These are phyloP conservation scores for Camillea tinctor DNA, from an alignment of 2,329 filamentous ascomycete species.

Conservation along the genomic window DNA sequence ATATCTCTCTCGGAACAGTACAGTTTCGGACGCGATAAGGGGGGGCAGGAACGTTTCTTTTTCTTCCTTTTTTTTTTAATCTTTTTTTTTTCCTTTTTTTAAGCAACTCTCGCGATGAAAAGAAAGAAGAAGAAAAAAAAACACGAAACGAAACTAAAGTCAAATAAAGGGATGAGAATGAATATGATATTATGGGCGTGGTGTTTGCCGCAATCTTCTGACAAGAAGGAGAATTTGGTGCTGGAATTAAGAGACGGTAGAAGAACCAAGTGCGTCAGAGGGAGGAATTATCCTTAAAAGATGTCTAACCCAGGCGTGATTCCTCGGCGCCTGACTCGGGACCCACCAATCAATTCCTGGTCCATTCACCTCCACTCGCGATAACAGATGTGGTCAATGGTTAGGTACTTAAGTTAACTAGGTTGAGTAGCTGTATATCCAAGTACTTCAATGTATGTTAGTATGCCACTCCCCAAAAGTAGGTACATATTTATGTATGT, in stretches of 20 bases:
- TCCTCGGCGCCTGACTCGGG: slow-evolving; percentile 20
- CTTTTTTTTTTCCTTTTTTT: too few species aligned
- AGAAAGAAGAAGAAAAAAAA: not conserved
- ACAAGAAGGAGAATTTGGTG: not conserved
- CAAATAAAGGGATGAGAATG: not conserved
- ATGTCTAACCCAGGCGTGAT: slow-evolving; percentile 2
- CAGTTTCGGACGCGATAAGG: not conserved
- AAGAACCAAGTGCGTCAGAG: not conserved
- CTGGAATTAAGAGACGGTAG: not conserved
- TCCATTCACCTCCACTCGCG: slow-evolving; percentile 1
- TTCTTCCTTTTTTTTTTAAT: not conserved
- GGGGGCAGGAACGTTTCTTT: not conserved
- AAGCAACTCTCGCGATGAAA: too few species aligned
- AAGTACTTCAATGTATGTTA: too few species aligned
- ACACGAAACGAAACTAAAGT: not conserved
- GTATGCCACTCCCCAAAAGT: too few species aligned
- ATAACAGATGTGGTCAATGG: not conserved
- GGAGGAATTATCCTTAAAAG: not conserved
- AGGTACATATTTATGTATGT: not conserved
- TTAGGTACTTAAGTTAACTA: not conserved
- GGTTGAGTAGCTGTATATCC: not conserved
- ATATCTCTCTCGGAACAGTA: not conserved
- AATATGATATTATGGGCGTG: not conserved
- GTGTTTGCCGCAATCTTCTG: not conserved
- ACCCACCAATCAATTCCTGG: slow-evolving; percentile 16